Conservation (phyloP, 176 grass and related monocot genomes). For the Melocanna baccifera region DNA sequence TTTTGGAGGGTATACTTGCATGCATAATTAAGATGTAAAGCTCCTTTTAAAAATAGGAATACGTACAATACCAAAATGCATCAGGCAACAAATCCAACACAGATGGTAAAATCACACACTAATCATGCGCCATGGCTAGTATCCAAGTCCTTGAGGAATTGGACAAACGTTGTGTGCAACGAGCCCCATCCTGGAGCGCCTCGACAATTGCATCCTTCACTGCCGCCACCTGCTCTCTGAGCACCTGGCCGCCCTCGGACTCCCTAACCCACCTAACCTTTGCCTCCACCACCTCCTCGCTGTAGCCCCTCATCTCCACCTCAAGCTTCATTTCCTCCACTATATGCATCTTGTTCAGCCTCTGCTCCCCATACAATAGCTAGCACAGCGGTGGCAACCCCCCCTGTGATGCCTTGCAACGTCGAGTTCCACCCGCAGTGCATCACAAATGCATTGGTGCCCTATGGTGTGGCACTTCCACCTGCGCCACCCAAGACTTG, state of each 20-base stretch:
- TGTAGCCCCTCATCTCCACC: no score
- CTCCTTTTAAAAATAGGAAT: no score
- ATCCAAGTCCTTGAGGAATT: conserved; percentile 9
- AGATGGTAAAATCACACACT: not conserved
- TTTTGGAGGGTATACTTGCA: no score
- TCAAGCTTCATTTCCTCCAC: no score
- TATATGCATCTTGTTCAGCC: conserved; percentile 72
- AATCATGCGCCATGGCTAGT: not conserved
- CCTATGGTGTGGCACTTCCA: no score
- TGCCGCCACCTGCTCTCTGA: not conserved
- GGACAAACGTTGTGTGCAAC: conserved; percentile 11
- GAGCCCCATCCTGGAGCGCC: conserved; percentile 3
- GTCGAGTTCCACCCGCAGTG: conserved; percentile 46
- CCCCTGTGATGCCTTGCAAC: not conserved
- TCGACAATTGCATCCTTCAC: not conserved
- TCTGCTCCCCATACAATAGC: conserved; percentile 80
- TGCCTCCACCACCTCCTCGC: not conserved
- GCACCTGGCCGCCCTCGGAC: not conserved
- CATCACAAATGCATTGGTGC: no score
- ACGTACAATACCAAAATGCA: no score
- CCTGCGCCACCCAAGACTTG: no score
- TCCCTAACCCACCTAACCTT: conserved; percentile 27
- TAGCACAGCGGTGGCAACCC: conserved; percentile 39
- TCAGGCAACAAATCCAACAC: no score
- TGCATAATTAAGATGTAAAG: no score